Base-by-base conservation (phyloP, 2,329 filamentous ascomycete species). In the Trichophyton equinum region DNA sequence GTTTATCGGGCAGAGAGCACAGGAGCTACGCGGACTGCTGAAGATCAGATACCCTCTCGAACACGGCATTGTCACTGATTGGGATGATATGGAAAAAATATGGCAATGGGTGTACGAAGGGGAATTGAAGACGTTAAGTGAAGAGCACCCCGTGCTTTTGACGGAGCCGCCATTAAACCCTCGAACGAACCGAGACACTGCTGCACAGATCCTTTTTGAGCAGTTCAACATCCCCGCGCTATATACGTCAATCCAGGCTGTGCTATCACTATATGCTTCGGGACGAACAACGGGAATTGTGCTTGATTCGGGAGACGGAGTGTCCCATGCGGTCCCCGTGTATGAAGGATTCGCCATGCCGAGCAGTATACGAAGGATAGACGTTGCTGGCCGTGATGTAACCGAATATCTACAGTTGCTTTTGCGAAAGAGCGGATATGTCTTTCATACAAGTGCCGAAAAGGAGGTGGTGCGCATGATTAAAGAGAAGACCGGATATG, bases 51-150 rank as follows among this genome's bases (percentile, higher is more conserved):
- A 97, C 73, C 94, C 94, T 51, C 79, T 99, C 60, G 94, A 97
- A 77, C 94, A 99, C 74, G 94, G 94, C 68, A 95, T 99, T 69
- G 94, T 99, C 65, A 99, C 94, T 67, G 91, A 99, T 75, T 99
- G 94, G 94, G 94, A 97, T 72, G 94, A 99, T 72, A 99, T 99
- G 94, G 94, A 99, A 79, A 86, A 90, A 78, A 99, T 99, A 76
- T 99, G 94, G 94, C 89, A 95, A 70, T 94, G 95, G 71, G 91
- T 99, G 59, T 99, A 97, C 74, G 89, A 89, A 62, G 92, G 96
- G 71, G 94, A 95, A 65, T 75, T 99, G 69, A 97, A 96, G 79
- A 96, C 92, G 57, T 81, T 96, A 72, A 96, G 91, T 75, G 94
- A 99, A 81, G 94, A 99, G 86, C 94, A 99, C 75, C 94, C 94